These are phyloP conservation scores for Globisporangium irregulare DNA, from an alignment of 352 stramenopile genomes.

Conservation along the genomic window DNA sequence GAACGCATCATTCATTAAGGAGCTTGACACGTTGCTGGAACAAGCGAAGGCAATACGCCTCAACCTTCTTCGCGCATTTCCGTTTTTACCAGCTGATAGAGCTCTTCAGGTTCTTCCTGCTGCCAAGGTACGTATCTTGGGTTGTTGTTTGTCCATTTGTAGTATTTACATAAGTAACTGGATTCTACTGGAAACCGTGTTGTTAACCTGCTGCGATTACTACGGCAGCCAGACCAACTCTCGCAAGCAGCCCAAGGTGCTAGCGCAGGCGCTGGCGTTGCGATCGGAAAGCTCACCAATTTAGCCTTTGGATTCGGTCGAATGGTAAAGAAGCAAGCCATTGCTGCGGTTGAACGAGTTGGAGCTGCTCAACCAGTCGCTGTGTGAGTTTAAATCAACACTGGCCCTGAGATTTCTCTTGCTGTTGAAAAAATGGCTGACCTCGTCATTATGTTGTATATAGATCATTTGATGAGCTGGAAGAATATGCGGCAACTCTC, in stretches of 20 bases:
- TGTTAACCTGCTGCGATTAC: not conserved
- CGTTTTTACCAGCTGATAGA: slow-evolving; percentile 43
- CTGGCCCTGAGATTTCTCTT: not conserved
- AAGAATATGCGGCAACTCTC: slow-evolving; percentile 69
- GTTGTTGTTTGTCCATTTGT: not conserved
- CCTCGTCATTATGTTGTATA: slow-evolving; percentile 5
- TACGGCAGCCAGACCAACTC: not conserved
- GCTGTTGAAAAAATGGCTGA: not conserved
- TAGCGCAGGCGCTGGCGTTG: slow-evolving; percentile 22
- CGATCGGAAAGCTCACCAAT: slow-evolving; percentile 75
- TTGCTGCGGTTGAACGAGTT: slow-evolving; percentile 75
- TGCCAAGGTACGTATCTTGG: slow-evolving; percentile 6
- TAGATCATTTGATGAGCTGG: slow-evolving; percentile 55
- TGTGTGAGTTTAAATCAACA: slow-evolving; percentile 30
- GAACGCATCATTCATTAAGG: slow-evolving; percentile 49
- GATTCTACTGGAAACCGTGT: not conserved
- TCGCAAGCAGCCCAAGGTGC: slow-evolving; percentile 5
- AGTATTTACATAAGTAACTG: too few relatives aligned
- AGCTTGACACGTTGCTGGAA: slow-evolving; percentile 58
- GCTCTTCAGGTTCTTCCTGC: not conserved
- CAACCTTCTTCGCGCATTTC: slow-evolving; percentile 56
- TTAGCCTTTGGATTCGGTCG: slow-evolving; percentile 77
- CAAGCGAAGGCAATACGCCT: slow-evolving; percentile 40
- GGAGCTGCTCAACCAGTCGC: slow-evolving; percentile 49
- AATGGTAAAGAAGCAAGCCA: slow-evolving; percentile 85